A percentile compares a stretch with the other conserved stretches of the same genome.
phyloP scores from a whole-genome alignment of 768 basidiomycete species.

The Tylopilus subfusipes region DNA sequence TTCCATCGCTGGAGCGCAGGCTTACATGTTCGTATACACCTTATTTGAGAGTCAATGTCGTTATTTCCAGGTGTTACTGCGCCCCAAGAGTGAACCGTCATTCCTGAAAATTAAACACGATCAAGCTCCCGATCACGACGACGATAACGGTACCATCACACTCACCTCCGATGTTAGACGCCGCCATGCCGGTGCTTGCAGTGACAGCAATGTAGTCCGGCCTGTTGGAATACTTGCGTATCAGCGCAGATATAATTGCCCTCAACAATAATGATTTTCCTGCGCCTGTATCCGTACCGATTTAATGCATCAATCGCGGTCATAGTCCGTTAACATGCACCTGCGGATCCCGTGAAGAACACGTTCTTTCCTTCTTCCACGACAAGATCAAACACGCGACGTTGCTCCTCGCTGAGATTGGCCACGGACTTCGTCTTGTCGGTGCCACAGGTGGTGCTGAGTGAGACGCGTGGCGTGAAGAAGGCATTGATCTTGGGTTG shows the following conservation, averaged over 20 bases:
- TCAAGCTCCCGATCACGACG: background rate
- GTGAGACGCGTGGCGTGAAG: constrained; percentile 27
- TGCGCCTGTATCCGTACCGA: constrained; percentile 41
- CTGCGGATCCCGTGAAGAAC: constrained; percentile 70
- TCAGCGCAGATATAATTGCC: constrained; percentile 52
- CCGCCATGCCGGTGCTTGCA: constrained; percentile 44
- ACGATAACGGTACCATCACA: background rate
- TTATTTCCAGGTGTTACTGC: constrained; percentile 50
- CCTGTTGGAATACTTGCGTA: constrained; percentile 33
- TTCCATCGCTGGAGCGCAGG: constrained; percentile 57
- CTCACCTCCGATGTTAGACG: constrained; percentile 46
- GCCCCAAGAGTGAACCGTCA: constrained; percentile 60
- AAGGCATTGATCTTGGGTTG: constrained; percentile 27
- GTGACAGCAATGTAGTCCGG: constrained; percentile 42
- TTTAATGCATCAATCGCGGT: background rate
- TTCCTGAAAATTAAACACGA: constrained; percentile 34
- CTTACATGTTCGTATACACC: constrained; percentile 49
- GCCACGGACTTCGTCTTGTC: constrained; percentile 33
- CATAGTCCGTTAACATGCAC: constrained; percentile 33
- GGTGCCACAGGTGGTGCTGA: constrained; percentile 28
- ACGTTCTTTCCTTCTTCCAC: constrained; percentile 57
- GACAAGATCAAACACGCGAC: constrained; percentile 45
- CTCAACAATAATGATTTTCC: constrained; percentile 61
- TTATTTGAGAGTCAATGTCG: constrained; percentile 43
- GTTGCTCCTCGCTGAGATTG: constrained; percentile 52